These are phyloP conservation scores for Harrya chromipes DNA, from an alignment of 768 basidiomycete genomes.

Conservation along the genomic window DNA sequence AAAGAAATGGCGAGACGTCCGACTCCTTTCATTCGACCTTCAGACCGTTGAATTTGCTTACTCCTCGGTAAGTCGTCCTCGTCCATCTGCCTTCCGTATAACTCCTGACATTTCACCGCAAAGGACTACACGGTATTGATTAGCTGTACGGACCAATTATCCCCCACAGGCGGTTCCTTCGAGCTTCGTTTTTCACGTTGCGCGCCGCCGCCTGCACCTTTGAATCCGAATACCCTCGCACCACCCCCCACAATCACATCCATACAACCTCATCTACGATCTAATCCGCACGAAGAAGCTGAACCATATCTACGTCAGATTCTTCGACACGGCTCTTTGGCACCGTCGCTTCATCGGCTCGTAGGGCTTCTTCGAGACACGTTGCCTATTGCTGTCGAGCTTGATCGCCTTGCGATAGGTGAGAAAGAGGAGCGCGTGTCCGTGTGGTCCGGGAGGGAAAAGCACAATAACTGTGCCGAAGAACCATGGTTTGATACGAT, in stretches of 20 bases:
- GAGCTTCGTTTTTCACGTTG: conserved; percentile 68
- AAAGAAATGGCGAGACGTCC: conserved; percentile 69
- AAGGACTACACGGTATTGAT: conserved; percentile 79
- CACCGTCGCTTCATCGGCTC: conserved; percentile 61
- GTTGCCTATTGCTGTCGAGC: conserved; percentile 69
- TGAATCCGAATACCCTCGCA: conserved; percentile 19
- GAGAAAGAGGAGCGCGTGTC: conserved; percentile 23
- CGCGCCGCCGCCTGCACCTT: conserved; percentile 7
- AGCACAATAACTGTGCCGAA: conserved; percentile 15
- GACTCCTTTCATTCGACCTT: conserved; percentile 85
- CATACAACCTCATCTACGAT: conserved; percentile 19
- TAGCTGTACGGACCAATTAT: conserved; percentile 73
- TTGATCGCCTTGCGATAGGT: conserved; percentile 51
- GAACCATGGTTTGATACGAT: conserved; percentile 54
- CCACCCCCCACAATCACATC: conserved; percentile 33
- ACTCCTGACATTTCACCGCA: neutral
- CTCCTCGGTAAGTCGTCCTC: conserved; percentile 43
- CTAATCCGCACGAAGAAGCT: conserved; percentile 76
- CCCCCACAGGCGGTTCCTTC: conserved; percentile 65
- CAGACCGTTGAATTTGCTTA: conserved; percentile 92
- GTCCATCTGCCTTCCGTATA: neutral
- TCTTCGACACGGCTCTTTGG: conserved; percentile 64
- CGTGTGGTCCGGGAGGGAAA: conserved; percentile 10
- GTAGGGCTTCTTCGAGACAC: conserved; percentile 72
- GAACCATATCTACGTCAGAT: conserved; percentile 73